A percentile compares a stretch with the other conserved stretches of the same genome.
Evolutionary conservation across 495 filamentous ascomycete genomes (phyloP).

Genomic region (Neurospora intermedia): DNA sequence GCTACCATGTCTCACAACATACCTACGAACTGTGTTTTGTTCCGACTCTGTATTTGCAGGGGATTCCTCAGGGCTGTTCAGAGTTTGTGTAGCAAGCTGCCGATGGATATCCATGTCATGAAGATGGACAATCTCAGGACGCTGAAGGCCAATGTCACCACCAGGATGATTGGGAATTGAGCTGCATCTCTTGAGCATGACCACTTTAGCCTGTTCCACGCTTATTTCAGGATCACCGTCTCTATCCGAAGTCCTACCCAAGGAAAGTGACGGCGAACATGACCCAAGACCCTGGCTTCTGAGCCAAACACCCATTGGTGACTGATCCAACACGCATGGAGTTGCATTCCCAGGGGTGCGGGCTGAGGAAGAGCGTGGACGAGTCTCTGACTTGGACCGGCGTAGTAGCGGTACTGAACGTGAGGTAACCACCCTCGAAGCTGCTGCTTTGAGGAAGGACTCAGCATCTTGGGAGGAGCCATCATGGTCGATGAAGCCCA

Average conservation of each 20-base stretch:
- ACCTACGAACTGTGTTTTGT: background rate
- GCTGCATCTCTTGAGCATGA: slow-evolving; percentile 14
- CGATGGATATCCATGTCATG: slow-evolving; percentile 20
- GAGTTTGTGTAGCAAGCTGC: slow-evolving; percentile 12
- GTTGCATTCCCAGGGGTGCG: slow-evolving; percentile 9
- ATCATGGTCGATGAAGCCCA: slow-evolving; percentile 4
- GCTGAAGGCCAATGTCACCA: slow-evolving; percentile 11
- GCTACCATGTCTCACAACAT: background rate
- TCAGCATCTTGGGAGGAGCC: slow-evolving; percentile 3
- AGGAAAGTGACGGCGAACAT: slow-evolving; percentile 11
- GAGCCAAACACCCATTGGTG: slow-evolving; percentile 31
- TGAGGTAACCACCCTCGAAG: background rate
- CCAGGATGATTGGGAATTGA: slow-evolving; percentile 9
- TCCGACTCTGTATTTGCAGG: slow-evolving; percentile 5
- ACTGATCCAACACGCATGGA: slow-evolving; percentile 15
- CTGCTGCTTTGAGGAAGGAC: background rate
- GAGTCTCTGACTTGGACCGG: slow-evolving; percentile 7
- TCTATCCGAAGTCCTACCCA: slow-evolving; percentile 4
- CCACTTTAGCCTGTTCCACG: slow-evolving; percentile 19
- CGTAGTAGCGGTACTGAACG: background rate
- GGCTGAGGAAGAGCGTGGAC: slow-evolving; percentile 10
- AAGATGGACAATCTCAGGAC: slow-evolving; percentile 17
- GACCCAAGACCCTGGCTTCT: slow-evolving; percentile 29
- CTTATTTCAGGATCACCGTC: slow-evolving; percentile 6
- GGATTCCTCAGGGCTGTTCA: slow-evolving; percentile 11